Base-by-base conservation (phyloP, 2,329 filamentous ascomycete species). In the Sphaerostilbella broomeana region DNA sequence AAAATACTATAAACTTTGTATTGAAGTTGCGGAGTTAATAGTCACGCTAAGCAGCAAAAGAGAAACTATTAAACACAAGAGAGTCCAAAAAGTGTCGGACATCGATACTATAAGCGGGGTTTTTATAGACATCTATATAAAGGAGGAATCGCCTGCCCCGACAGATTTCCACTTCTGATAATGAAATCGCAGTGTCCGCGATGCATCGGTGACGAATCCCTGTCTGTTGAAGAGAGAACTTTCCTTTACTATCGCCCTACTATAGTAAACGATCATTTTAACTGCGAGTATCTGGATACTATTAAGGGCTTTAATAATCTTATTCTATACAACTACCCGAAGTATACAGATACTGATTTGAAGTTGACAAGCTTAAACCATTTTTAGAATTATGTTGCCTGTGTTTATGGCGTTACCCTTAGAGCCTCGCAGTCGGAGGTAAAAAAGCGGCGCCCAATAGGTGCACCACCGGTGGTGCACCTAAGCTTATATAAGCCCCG, bases 41-140 rank as follows among this genome's bases (percentile, higher is more conserved):
- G 44, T 50, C 1, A 35, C 40, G 12, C 45, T 56, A 6, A 54
- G 19, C 24, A 27, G 45, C 16, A 54, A 51, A 28, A 38, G 45
- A 32, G 51, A 56, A 40, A 52, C 38, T 4, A 26, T 40, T 17
- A 53, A 40, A 44, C 38, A n/a, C 15, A 16, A 34, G 18, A 26
- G 22, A 4, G 32, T 42, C 15, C 30, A 25, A n/a, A n/a, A n/a
- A n/a, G n/a, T n/a, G n/a, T n/a, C n/a, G n/a, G n/a, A n/a, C n/a
- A n/a, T n/a, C n/a, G n/a, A n/a, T n/a, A n/a, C n/a, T n/a, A n/a
- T n/a, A 15, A 19, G 20, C 13, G 11, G 25, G 25, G 9, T 13
- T 26, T 21, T 34, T 31, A 12, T 18, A 11, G 24, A 35, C 19
- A 22, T 19, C 13, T 11, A 17, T 16, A 34, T 42, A 20, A 34